Base-by-base conservation (phyloP, 78 protist species). In the Ministeria vibrans region DNA sequence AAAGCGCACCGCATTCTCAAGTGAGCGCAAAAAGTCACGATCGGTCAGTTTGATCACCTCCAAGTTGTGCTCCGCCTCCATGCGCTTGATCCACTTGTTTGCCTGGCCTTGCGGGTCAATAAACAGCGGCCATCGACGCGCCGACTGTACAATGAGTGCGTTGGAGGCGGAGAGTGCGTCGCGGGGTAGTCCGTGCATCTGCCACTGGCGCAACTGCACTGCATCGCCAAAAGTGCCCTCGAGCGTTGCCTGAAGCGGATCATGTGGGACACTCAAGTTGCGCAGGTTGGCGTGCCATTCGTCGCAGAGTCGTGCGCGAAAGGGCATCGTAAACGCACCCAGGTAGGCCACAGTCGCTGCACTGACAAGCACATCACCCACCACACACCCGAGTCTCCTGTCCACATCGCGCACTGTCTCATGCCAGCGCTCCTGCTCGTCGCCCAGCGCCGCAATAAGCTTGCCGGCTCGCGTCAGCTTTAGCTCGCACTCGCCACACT, bases 31-130 rank as follows among this genome's bases (percentile, higher is more conserved):
- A 45, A 79, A 82, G 79, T 83, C 83, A 36, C 73, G 49, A 79
- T 92, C 90, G 6, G 86, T 38, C 32, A 81, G 81, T 79, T 89
- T 91, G 75, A 86, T 23, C 38, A 80, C 80, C 34, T 86, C 90
- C 43, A 94, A 39, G 25, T 36, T 76, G 77, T 77, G 15, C n/a
- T 74, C 78, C 41, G 63, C 83, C 82, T 90, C 87, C 82, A 83
- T 82, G 45, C 61, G 62, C 43, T 69, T 38, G 66, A 88, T 66
- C 94, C 94, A 93, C 75, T 73, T 86, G 78, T 91, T 91, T 38
- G 93, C 95, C 74, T 92, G 94, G 39, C 92, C 94, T 72, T 88
- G 93, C 28, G 95, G 95, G 66, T 91, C 95, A 62, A 94, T 87
- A 83, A 90, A 34, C 44, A 94, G 88, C 39, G 95, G 92, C 94